Evolutionary conservation across 139 green algal genomes (phyloP).

Genomic region (Chlorokybus atmophyticus): DNA sequence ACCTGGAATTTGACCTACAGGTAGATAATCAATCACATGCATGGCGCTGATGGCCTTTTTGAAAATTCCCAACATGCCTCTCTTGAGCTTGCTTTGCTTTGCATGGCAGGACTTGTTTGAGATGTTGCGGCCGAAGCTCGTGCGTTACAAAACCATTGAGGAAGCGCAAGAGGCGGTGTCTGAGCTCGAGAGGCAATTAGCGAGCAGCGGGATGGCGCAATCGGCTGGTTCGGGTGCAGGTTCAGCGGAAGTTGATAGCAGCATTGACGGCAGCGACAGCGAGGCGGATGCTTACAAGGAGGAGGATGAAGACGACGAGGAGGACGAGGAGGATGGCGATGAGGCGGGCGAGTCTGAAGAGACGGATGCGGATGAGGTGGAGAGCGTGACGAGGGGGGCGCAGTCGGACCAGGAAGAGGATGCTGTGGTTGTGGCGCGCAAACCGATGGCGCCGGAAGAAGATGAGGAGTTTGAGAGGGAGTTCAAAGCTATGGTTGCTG

Average conservation of each 20-base stretch:
- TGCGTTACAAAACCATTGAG: constrained; percentile 41
- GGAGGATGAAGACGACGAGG: constrained; percentile 15
- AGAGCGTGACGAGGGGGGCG: neutral
- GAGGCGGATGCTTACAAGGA: constrained; percentile 14
- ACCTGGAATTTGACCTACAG: constrained; percentile 82
- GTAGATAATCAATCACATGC: constrained; percentile 17
- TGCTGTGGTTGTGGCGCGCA: neutral
- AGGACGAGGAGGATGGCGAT: constrained; percentile 17
- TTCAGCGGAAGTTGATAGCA: constrained; percentile 20
- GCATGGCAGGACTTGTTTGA: constrained; percentile 57
- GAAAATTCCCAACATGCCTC: too few species aligned
- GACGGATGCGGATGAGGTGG: constrained; percentile 23
- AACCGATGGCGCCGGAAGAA: constrained; percentile 14
- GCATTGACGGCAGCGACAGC: constrained; percentile 14
- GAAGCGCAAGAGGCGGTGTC: constrained; percentile 45
- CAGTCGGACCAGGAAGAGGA: neutral
- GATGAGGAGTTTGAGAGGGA: constrained; percentile 24
- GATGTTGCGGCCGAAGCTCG: constrained; percentile 47
- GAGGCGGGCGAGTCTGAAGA: constrained; percentile 5
- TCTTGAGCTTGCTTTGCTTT: too few species aligned
- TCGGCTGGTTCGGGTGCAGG: constrained; percentile 22
- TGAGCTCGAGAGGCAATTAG: constrained; percentile 36
- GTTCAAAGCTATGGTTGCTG: constrained; percentile 20
- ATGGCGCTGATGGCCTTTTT: too few species aligned
- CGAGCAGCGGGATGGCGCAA: neutral